A percentile compares a stretch with the other conserved stretches of the same genome.
These are phyloP conservation scores for Aspergillus fumigatiaffinis DNA, from an alignment of 2,329 filamentous ascomycete species.

Conservation along the genomic window DNA sequence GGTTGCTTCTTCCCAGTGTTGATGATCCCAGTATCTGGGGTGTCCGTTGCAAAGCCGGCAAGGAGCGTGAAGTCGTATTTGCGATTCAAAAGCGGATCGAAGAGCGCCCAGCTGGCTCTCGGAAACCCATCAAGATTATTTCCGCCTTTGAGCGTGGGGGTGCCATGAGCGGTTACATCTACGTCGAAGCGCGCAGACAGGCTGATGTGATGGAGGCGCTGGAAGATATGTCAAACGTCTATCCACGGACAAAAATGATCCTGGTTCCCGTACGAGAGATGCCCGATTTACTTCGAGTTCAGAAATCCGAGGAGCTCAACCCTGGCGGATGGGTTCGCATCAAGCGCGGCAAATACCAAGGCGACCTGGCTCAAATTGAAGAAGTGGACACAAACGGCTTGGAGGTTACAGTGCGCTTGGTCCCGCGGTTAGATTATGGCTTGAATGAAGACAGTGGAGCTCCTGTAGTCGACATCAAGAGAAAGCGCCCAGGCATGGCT, in stretches of 20 bases:
- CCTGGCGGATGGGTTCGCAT: constrained; percentile 91
- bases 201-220: constrained; percentile 80
- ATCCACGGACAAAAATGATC: constrained; percentile 79
- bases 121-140: constrained; percentile 78
- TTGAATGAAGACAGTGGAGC: constrained; percentile 70
- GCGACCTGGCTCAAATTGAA: constrained; percentile 86
- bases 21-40: constrained; percentile 96
- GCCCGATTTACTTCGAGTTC: constrained; percentile 88
- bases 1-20: constrained; percentile 83
- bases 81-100: constrained; percentile 84
- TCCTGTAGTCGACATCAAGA: constrained; percentile 61
- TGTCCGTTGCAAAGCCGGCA: constrained; percentile 87
- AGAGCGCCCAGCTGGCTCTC: constrained; percentile 67
- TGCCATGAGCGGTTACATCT: constrained; percentile 90
- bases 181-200: constrained; percentile 85
- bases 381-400: constrained; percentile 91
- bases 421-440: constrained; percentile 89
- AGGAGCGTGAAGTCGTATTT: constrained; percentile 87
- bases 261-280: constrained; percentile 95
- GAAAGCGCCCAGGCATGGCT: constrained; percentile 63
- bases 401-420: constrained; percentile 79
- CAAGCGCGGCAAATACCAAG: constrained; percentile 73
- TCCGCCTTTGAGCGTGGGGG: constrained; percentile 87
- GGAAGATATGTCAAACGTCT: constrained; percentile 83
- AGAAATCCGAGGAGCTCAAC: constrained; percentile 78